Conservation (phyloP, 2,329 filamentous ascomycete genomes). For the Oidium heveae region DNA sequence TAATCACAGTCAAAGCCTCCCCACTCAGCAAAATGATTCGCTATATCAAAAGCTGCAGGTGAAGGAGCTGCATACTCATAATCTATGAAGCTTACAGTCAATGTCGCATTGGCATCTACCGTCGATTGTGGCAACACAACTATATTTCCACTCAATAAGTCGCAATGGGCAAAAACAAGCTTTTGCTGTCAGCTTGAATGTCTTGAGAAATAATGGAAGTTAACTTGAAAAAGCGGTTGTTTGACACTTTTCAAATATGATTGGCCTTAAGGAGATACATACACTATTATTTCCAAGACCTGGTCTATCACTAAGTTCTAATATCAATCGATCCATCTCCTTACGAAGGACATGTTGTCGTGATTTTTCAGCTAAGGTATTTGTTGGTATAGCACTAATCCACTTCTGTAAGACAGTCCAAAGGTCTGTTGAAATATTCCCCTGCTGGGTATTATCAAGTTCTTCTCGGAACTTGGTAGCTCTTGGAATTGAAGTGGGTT, state of each 20-base stretch:
- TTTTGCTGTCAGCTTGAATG: slow-evolving; percentile 16
- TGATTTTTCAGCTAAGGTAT: slow-evolving; percentile 40
- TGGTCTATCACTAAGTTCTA: slow-evolving; percentile 47
- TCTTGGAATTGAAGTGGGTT: slow-evolving; percentile 12
- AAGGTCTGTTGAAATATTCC: slow-evolving; percentile 56
- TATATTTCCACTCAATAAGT: slow-evolving; percentile 87
- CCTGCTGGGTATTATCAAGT: slow-evolving; percentile 25
- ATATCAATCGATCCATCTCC: slow-evolving; percentile 47
- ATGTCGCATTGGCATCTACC: slow-evolving; percentile 16
- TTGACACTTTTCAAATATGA: not conserved
- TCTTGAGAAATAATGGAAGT: not conserved
- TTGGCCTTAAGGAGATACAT: slow-evolving; percentile 15
- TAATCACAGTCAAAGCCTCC: slow-evolving; percentile 91
- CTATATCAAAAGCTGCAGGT: slow-evolving; percentile 83
- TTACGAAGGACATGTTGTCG: slow-evolving; percentile 43
- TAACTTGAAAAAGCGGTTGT: not conserved
- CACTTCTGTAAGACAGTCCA: slow-evolving; percentile 96
- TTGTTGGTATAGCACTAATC: slow-evolving; percentile 61
- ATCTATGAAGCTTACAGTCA: slow-evolving; percentile 68
- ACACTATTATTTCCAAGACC: slow-evolving; percentile 55
- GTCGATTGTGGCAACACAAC: slow-evolving; percentile 40
- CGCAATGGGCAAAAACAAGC: slow-evolving; percentile 86
- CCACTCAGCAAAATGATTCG: slow-evolving; percentile 98
- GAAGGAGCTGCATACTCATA: slow-evolving; percentile 95
- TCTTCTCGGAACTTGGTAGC: slow-evolving; percentile 8